phyloP scores from a whole-genome alignment of 1,284 basidiomycete species.

The Cutaneotrichosporon sp. region DNA sequence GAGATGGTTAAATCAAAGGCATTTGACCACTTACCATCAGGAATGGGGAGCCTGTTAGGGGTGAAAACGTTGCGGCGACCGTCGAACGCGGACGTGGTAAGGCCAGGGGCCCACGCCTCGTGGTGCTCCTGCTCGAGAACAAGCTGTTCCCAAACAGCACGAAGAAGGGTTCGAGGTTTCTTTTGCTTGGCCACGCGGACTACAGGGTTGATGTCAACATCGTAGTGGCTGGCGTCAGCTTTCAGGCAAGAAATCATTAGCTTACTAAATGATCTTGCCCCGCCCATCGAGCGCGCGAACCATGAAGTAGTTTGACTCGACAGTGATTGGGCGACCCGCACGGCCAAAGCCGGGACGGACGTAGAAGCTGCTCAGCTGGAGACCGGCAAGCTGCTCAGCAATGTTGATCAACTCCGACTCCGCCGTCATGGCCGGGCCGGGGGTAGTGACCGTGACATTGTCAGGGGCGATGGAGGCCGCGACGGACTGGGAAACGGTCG shows the following conservation, averaged over 20 bases:
- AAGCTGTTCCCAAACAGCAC: slow-evolving; percentile 33
- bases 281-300: slow-evolving; percentile 24
- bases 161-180: slow-evolving; percentile 25
- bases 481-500: background rate
- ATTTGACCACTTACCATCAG: slow-evolving; percentile 17
- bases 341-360: slow-evolving; percentile 34
- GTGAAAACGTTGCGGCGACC: slow-evolving; percentile 40
- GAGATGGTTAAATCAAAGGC: background rate
- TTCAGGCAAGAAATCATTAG: background rate
- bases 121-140: slow-evolving; percentile 21
- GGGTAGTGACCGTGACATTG: background rate
- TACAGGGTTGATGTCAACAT: slow-evolving; percentile 43
- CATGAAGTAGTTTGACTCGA: slow-evolving; percentile 31
- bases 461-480: background rate
- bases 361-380: slow-evolving; percentile 27
- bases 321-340: slow-evolving; percentile 20
- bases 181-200: slow-evolving; percentile 36
- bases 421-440: background rate
- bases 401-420: slow-evolving; percentile 3
- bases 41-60: slow-evolving; percentile 30
- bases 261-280: slow-evolving; percentile 38
- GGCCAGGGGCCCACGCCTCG: slow-evolving; percentile 17
- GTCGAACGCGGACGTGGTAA: slow-evolving; percentile 31
- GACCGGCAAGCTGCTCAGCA: slow-evolving; percentile 18
- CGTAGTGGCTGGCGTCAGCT: slow-evolving; percentile 36